A percentile compares a stretch with the other conserved stretches of the same genome.
Conservation (phyloP, 306 rosid genomes). For the Begonia fuchsioides region DNA sequence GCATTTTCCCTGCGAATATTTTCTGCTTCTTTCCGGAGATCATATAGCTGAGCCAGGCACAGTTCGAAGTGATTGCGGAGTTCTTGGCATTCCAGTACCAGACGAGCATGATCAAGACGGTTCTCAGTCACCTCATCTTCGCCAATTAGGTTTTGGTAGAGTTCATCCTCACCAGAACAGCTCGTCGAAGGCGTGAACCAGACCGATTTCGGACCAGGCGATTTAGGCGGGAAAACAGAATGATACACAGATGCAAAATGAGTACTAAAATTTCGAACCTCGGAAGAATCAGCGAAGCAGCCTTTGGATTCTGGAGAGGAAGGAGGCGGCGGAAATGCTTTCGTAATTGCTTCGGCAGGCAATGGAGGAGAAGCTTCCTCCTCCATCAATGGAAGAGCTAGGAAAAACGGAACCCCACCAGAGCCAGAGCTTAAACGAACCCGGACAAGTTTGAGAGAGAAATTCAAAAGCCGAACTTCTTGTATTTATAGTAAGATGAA, state of each 20-base stretch:
- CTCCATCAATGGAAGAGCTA: constrained; percentile 16
- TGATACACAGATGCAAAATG: constrained; percentile 23
- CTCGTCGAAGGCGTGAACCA: constrained; percentile 34
- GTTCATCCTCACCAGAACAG: constrained; percentile 15
- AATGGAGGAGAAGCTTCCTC: constrained; percentile 13
- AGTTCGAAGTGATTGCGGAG: constrained; percentile 17
- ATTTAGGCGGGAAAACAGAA: constrained; percentile 24
- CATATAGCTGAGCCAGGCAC: constrained; percentile 18
- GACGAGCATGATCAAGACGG: constrained; percentile 27
- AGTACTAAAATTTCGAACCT: constrained; percentile 15
- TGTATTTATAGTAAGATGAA: background rate
- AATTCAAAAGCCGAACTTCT: background rate
- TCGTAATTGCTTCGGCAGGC: constrained; percentile 3
- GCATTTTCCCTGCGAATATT: constrained; percentile 26
- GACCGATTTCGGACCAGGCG: constrained; percentile 18
- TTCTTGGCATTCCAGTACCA: constrained; percentile 23
- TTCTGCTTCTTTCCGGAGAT: constrained; percentile 16
- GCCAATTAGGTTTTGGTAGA: background rate
- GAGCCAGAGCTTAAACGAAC: background rate
- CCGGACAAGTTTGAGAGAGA: background rate
- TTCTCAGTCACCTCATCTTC: constrained; percentile 13
- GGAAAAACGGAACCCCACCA: background rate
- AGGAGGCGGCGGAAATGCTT: constrained; percentile 2
- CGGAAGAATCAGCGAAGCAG: background rate
- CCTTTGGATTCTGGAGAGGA: background rate